Evolutionary conservation across 2,329 filamentous ascomycete genomes (phyloP).

Genomic region (Orbilia oligospora): DNA sequence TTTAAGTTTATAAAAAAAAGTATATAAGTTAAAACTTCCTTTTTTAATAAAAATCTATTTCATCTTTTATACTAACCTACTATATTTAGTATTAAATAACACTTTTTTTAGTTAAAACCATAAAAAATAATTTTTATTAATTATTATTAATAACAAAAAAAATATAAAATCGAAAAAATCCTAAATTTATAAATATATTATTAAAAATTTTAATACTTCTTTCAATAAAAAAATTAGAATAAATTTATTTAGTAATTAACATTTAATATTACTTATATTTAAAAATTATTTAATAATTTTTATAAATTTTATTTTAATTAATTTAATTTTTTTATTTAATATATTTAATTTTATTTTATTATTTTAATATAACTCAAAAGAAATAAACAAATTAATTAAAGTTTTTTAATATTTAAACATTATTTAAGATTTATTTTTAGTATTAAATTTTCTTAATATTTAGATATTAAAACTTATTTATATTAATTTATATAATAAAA

Average conservation of each 20-base stretch:
- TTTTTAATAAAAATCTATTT: background rate
- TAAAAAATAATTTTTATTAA: no score
- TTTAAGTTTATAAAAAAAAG: constrained; percentile 9
- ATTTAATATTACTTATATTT: no score
- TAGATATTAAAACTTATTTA: no score
- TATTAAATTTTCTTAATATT: constrained; percentile 9
- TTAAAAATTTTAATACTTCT: background rate
- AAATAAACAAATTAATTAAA: no score
- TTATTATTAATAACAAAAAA: no score
- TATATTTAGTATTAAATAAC: background rate
- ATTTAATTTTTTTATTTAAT: constrained; percentile 1
- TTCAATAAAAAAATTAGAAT: no score
- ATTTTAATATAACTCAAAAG: constrained; percentile 4
- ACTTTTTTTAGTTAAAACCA: no score
- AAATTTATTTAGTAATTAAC: no score
- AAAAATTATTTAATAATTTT: background rate
- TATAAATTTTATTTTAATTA: constrained; percentile 14
- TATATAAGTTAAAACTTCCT: constrained; percentile 6
- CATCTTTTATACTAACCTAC: background rate
- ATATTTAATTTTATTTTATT: background rate
- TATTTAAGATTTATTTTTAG: background rate
- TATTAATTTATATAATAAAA: constrained; percentile 2
- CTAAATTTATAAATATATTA: constrained; percentile 1
- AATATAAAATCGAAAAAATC: background rate
- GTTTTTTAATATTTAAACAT: background rate